Percentiles rank a stretch among this genome's conserved stretches.
Evolutionary conservation across 2,329 filamentous ascomycete genomes (phyloP).

Genomic region (Aspergillus alliaceus): DNA sequence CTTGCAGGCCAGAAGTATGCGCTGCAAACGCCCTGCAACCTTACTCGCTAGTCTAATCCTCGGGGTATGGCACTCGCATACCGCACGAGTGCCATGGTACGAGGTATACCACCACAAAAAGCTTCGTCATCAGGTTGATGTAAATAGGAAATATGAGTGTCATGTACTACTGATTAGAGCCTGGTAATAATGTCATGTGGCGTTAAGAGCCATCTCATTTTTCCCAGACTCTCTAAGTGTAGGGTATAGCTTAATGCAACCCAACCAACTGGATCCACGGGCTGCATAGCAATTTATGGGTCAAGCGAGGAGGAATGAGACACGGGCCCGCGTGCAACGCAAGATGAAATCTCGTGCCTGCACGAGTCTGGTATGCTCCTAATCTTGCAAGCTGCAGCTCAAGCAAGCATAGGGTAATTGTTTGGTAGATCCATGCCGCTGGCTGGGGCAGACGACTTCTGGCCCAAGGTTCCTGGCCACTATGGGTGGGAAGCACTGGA

Average conservation of each 20-base stretch:
- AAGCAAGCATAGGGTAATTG: not conserved
- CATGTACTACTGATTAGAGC: not conserved
- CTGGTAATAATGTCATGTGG: not conserved
- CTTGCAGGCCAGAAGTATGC: slow-evolving; percentile 13
- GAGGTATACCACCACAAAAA: not conserved
- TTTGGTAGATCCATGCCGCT: slow-evolving; percentile 20
- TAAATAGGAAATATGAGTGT: not conserved
- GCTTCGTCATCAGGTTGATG: not conserved
- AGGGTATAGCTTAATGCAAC: slow-evolving; percentile 6
- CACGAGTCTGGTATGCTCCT: not conserved
- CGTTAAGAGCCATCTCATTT: not conserved
- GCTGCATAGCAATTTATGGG: slow-evolving; percentile 12
- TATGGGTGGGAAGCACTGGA: not conserved
- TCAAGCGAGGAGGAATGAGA: slow-evolving; percentile 17
- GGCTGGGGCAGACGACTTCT: not conserved
- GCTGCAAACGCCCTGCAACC: slow-evolving; percentile 10
- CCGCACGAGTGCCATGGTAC: slow-evolving; percentile 7
- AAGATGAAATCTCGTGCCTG: not conserved
- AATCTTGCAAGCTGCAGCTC: not conserved
- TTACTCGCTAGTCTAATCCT: slow-evolving; percentile 8
- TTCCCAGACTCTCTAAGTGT: not conserved
- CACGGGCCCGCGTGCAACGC: not conserved
- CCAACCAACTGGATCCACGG: not conserved
- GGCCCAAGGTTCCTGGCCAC: not conserved
- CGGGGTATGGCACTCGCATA: slow-evolving; percentile 12